Base-by-base conservation (phyloP, 306 rosid genomes). In the Trichosanthes cucumerina region DNA sequence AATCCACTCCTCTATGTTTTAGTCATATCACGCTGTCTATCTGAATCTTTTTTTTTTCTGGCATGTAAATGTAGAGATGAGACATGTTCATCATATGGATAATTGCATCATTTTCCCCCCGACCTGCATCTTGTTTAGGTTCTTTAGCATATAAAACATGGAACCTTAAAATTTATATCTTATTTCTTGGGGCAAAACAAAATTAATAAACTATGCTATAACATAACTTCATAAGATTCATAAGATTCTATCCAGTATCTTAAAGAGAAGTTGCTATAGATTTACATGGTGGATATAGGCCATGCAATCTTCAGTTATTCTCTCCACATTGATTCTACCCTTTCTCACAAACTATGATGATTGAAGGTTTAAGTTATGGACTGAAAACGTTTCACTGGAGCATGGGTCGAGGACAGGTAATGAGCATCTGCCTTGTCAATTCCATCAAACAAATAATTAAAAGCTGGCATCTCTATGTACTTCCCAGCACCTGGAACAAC, bases 401-500 rank as follows among this genome's bases (percentile, higher is more conserved):
- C 96, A 78, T 85, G 82, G 78, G 86, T 84, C 18, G 95, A 90
- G 69, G 90, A 87, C 33, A 94, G 85, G 88, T 92, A 92, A 31
- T 13, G 79, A 16, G 86, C 88, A 80, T 94, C 93, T 43, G 79
- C 79, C 88, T 87, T 87, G 81, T 84, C 93, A 7, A 90, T 16
- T 86, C 98, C 96, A 50, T 89, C 80, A 59, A 85, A 94, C 77
- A 92, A 86, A 82, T 85, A 88, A 78, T 82, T 82, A 76, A 78
- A 94, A 75, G 98, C 95, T 41, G 83, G 86, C 92, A 83, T 86
- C 85, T 89, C 79, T 80, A 92, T 81, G 82, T 94, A 90, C 87
- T 82, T 90, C 36, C 97, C 97, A 34, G 89, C 83, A 58, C 93
- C 96, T 31, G 97, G 93, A 86, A 83, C 86, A 77, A 89, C 88